These are phyloP conservation scores for Pistacia vera DNA, from an alignment of 345 rosid genomes.

Conservation along the genomic window DNA sequence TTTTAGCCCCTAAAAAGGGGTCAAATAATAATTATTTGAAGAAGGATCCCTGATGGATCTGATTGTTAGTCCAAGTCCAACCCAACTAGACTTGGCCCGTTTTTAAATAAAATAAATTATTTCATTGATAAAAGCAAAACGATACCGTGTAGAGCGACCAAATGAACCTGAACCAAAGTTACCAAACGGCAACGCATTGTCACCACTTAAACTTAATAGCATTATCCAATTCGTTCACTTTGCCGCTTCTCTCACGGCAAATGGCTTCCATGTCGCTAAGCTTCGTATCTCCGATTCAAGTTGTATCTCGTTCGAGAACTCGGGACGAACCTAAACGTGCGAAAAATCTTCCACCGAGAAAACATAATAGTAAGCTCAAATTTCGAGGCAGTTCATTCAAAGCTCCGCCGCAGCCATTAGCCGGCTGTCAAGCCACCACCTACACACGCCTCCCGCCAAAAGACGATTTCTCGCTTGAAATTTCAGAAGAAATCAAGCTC, in stretches of 20 bases:
- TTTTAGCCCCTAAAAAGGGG: too few species aligned
- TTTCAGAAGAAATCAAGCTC: conserved; percentile 52
- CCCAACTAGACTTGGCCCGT: too few species aligned
- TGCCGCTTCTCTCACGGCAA: conserved; percentile 12
- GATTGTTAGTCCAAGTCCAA: too few species aligned
- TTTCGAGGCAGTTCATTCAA: conserved; percentile 29
- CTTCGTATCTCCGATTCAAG: conserved; percentile 47
- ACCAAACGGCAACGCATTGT: background rate
- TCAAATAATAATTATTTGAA: too few species aligned
- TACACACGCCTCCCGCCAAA: conserved; percentile 84
- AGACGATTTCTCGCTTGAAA: conserved; percentile 51
- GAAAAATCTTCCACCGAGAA: conserved; percentile 21
- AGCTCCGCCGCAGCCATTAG: conserved; percentile 39
- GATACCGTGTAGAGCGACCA: background rate
- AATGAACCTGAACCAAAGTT: background rate
- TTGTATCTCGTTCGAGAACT: conserved; percentile 49
- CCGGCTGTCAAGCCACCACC: conserved; percentile 79
- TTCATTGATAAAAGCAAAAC: background rate
- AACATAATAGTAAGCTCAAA: conserved; percentile 38
- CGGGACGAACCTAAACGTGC: conserved; percentile 35
- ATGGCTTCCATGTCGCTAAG: conserved; percentile 48
- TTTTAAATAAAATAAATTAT: too few species aligned
- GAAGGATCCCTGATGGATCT: too few species aligned
- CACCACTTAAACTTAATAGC: background rate
- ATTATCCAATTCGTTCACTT: conserved; percentile 5